Conservation (phyloP, 129 eudicot genomes). For the Flaveria bidentis region DNA sequence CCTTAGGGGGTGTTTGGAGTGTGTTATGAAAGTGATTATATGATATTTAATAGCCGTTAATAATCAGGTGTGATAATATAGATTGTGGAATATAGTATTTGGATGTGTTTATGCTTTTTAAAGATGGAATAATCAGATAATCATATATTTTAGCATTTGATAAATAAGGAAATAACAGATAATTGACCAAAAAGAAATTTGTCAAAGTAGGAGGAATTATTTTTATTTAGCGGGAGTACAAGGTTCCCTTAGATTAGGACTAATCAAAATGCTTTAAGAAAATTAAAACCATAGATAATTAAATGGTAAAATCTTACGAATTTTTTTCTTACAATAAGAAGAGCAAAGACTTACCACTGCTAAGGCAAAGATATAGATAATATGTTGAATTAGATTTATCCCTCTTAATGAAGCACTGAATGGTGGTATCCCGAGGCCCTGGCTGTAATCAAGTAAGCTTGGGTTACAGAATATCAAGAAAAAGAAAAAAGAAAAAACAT, state of each 20-base stretch:
- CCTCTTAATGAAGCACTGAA: conserved; percentile 91
- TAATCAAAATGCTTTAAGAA: not conserved
- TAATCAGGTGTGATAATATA: not conserved
- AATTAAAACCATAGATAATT: not conserved
- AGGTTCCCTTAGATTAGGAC: no score
- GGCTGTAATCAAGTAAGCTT: conserved; percentile 55
- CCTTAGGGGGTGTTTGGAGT: not conserved
- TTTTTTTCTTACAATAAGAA: not conserved
- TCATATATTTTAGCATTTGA: conserved; percentile 3
- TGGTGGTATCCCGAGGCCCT: conserved; percentile 75
- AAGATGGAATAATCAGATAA: not conserved
- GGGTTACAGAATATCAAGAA: not conserved
- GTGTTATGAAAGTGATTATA: not conserved
- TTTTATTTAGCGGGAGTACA: no score
- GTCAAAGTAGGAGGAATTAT: not conserved
- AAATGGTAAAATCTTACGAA: not conserved
- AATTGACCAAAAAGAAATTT: not conserved
- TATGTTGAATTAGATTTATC: conserved; percentile 75
- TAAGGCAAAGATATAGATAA: conserved; percentile 79
- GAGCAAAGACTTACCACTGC: conserved; percentile 55
- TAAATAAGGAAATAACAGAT: not conserved
- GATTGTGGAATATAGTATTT: not conserved
- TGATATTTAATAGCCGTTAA: not conserved
- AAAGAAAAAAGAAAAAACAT: conserved; percentile 5
- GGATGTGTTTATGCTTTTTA: not conserved